Percentiles rank a stretch among this genome's conserved stretches.
Evolutionary conservation across 495 filamentous ascomycete genomes (phyloP).

Genomic region (Rhypophila decipiens): DNA sequence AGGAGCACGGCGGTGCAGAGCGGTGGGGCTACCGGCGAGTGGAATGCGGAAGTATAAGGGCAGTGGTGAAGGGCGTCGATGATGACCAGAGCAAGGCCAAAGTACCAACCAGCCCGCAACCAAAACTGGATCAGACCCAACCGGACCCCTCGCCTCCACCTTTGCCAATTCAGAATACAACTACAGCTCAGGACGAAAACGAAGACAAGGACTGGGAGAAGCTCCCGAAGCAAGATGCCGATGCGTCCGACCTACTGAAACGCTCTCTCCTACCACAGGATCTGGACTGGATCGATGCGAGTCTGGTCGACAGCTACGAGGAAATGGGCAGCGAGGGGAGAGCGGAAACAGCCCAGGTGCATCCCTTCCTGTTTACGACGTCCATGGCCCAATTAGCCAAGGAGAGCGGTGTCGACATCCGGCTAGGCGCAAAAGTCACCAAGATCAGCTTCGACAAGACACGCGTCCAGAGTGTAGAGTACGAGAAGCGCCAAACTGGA

Average conservation of each 20-base stretch:
- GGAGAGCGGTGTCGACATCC: conserved; percentile 66
- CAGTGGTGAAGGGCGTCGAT: conserved; percentile 48
- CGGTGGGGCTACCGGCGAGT: conserved; percentile 85
- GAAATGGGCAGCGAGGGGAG: conserved; percentile 69
- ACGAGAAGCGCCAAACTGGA: conserved; percentile 52
- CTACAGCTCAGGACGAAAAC: conserved; percentile 7
- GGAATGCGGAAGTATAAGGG: conserved; percentile 66
- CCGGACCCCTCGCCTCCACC: not conserved
- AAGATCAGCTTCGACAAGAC: conserved; percentile 43
- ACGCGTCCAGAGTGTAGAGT: conserved; percentile 64
- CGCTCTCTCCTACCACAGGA: conserved; percentile 65
- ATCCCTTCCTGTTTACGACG: conserved; percentile 88
- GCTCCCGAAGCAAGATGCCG: conserved; percentile 67
- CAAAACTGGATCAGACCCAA: not conserved
- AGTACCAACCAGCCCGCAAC: not conserved
- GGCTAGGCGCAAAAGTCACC: conserved; percentile 54
- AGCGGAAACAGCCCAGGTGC: conserved; percentile 79
- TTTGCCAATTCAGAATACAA: conserved; percentile 22
- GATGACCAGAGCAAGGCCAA: conserved; percentile 26
- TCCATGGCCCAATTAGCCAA: conserved; percentile 75
- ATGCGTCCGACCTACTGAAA: conserved; percentile 52
- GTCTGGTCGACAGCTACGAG: conserved; percentile 62
- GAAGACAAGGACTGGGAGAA: conserved; percentile 41
- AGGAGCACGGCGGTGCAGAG: conserved; percentile 72
- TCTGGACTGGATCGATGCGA: conserved; percentile 77